phyloP scores from a whole-genome alignment of 352 stramenopile genomes.

The Globisporangium uncinulatum region DNA sequence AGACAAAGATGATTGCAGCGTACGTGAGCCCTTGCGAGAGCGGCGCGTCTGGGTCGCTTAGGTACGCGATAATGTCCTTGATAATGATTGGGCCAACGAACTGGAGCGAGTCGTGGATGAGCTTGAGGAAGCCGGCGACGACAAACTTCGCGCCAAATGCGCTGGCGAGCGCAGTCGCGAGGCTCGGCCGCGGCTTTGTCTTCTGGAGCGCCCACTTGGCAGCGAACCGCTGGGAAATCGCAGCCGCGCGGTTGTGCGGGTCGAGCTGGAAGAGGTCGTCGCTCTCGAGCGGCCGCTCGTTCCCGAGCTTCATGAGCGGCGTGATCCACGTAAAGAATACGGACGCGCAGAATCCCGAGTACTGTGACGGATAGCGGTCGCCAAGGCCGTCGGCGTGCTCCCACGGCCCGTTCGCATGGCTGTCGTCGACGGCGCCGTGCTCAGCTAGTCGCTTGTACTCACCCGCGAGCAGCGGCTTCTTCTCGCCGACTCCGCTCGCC shows the following conservation, averaged over 20 bases:
- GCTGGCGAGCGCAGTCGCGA: slow-evolving; percentile 38
- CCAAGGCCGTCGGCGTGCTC: slow-evolving; percentile 22
- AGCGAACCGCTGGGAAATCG: slow-evolving; percentile 40
- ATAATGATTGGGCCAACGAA: slow-evolving; percentile 81
- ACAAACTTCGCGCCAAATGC: slow-evolving; percentile 57
- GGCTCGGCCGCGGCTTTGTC: slow-evolving; percentile 36
- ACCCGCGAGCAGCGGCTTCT: slow-evolving; percentile 25
- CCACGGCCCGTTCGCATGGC: background rate
- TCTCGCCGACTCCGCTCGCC: slow-evolving; percentile 6
- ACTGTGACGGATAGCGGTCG: slow-evolving; percentile 60
- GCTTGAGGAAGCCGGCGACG: slow-evolving; percentile 60
- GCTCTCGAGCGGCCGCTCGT: slow-evolving; percentile 65
- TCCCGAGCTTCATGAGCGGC: slow-evolving; percentile 81
- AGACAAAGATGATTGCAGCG: slow-evolving; percentile 56
- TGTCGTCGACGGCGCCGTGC: background rate
- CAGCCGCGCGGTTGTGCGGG: slow-evolving; percentile 52
- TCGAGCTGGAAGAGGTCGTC: slow-evolving; percentile 85
- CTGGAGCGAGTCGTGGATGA: slow-evolving; percentile 79
- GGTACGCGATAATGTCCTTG: slow-evolving; percentile 80
- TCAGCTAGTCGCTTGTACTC: background rate
- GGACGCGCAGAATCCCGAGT: slow-evolving; percentile 29
- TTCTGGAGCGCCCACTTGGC: slow-evolving; percentile 25
- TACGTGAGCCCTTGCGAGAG: slow-evolving; percentile 57
- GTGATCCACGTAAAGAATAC: slow-evolving; percentile 88
- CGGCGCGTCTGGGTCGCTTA: slow-evolving; percentile 56